Evolutionary conservation across 306 rosid genomes (phyloP).

Genomic region (Astragalus membranaceus): DNA sequence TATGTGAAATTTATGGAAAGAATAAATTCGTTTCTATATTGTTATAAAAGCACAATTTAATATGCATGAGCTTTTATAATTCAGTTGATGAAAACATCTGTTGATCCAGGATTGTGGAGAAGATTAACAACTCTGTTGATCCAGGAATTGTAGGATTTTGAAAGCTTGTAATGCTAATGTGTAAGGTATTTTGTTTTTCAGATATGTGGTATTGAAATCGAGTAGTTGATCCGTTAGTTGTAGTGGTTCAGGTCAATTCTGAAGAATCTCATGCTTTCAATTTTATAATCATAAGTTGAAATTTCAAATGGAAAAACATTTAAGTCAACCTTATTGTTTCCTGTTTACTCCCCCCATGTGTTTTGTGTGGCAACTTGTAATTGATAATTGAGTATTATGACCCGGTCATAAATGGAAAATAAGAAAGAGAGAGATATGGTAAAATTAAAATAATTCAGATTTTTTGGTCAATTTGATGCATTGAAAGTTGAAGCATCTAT

Average conservation of each 20-base stretch:
- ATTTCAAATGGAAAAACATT: neutral
- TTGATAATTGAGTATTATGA: conserved; percentile 11
- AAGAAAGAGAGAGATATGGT: conserved; percentile 7
- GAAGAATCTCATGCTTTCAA: neutral
- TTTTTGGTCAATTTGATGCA: neutral
- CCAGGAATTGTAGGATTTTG: neutral
- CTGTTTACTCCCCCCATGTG: neutral
- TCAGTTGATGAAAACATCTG: conserved; percentile 10
- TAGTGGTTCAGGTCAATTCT: neutral
- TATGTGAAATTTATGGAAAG: conserved; percentile 14
- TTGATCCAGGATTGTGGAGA: conserved; percentile 77
- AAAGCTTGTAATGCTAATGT: neutral
- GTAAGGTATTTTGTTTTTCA: neutral
- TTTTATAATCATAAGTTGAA: neutral
- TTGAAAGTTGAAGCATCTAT: neutral
- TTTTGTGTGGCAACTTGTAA: neutral
- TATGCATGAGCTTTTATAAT: conserved; percentile 4
- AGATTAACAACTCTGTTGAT: conserved; percentile 82
- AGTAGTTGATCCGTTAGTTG: conserved; percentile 23
- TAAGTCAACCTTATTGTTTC: neutral
- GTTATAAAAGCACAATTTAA: neutral
- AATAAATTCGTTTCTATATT: neutral
- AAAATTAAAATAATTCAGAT: neutral
- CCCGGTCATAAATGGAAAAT: neutral
- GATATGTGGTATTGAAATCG: neutral